A percentile compares a stretch with the other conserved stretches of the same genome.
Conservation (phyloP, 73 alveolate species). For the Paramecium biaurelia region DNA sequence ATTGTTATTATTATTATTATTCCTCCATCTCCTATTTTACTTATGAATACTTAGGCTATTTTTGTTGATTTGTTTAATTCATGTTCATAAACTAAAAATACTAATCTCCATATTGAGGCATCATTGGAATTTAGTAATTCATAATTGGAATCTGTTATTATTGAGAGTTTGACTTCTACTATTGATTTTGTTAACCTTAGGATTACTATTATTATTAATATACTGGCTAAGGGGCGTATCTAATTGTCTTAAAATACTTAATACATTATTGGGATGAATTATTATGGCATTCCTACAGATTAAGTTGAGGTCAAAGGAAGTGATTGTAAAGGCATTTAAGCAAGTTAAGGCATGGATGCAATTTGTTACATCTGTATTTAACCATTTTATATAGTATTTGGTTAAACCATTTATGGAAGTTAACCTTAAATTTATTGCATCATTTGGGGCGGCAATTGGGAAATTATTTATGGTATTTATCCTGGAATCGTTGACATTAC, state of each 20-base stretch:
- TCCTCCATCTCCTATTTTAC: background rate
- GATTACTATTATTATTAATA: background rate
- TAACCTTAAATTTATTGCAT: background rate
- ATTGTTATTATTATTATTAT: background rate
- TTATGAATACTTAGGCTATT: background rate
- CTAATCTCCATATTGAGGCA: background rate
- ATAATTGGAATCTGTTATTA: background rate
- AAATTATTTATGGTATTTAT: background rate
- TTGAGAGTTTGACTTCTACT: background rate
- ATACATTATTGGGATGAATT: background rate
- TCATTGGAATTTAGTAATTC: background rate
- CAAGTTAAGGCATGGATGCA: background rate
- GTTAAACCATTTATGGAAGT: background rate
- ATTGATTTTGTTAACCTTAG: background rate
- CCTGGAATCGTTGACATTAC: background rate
- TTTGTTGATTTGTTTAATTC: background rate
- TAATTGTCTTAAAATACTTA: background rate
- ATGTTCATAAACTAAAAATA: background rate
- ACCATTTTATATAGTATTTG: background rate
- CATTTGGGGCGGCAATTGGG: background rate
- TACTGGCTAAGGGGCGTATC: background rate
- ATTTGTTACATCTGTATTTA: background rate
- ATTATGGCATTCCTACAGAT: background rate
- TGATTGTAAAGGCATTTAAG: background rate
- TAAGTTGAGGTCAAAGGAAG: background rate